Evolutionary conservation across 495 filamentous ascomycete genomes (phyloP).

Genomic region (Apiosordaria backusii): DNA sequence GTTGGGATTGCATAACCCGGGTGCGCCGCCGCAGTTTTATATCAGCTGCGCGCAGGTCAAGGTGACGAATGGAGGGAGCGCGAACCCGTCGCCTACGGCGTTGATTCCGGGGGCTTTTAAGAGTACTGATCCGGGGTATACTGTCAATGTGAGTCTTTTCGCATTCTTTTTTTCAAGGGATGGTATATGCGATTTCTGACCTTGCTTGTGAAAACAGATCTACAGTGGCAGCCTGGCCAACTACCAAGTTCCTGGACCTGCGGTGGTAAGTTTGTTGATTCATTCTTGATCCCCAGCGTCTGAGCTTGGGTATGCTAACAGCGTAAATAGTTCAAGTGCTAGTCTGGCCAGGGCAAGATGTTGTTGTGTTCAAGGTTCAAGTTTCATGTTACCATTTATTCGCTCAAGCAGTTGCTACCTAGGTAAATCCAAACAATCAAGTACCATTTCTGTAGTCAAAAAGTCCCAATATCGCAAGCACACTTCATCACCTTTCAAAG

Average conservation of each 20-base stretch:
- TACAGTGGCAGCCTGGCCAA: constrained; percentile 9
- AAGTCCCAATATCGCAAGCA: neutral
- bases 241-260: constrained; percentile 27
- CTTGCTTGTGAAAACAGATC: neutral
- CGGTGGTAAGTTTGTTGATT: constrained; percentile 17
- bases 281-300: neutral
- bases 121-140: constrained; percentile 51
- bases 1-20: constrained; percentile 58
- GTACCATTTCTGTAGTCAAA: neutral
- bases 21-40: constrained; percentile 48
- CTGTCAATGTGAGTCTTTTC: constrained; percentile 30
- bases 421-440: too few relatives aligned
- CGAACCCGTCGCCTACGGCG: constrained; percentile 43
- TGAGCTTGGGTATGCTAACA: neutral
- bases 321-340: constrained; percentile 1
- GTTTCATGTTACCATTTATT: too few relatives aligned
- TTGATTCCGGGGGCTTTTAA: constrained; percentile 55
- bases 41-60: constrained; percentile 58
- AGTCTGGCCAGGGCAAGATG: neutral
- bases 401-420: too few relatives aligned
- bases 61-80: constrained; percentile 47
- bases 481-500: neutral
- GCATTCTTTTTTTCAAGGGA: neutral
- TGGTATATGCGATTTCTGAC: neutral
- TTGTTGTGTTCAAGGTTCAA: too few relatives aligned